Percentiles rank a stretch among this genome's conserved stretches.
These are phyloP conservation scores for Amborella trichopoda DNA, from an alignment of 164 flowering plant genomes.

Conservation along the genomic window DNA sequence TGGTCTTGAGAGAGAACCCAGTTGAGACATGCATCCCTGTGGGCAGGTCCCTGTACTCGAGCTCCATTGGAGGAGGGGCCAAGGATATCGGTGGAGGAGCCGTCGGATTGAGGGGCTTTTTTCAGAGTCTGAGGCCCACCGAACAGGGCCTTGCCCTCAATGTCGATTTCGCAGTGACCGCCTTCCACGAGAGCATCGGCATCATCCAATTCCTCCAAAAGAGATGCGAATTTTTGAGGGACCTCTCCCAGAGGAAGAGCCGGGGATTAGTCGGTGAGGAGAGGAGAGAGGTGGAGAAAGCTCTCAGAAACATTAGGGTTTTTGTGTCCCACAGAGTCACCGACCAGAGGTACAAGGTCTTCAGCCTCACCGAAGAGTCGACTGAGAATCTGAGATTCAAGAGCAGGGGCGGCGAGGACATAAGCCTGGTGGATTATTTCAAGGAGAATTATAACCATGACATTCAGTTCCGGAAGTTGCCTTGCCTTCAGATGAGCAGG, in stretches of 20 bases:
- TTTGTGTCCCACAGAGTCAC: slow-evolving; percentile 87
- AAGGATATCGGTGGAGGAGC: slow-evolving; percentile 88
- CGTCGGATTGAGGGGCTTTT: slow-evolving; percentile 78
- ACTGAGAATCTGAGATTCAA: slow-evolving; percentile 69
- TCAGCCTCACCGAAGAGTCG: slow-evolving; percentile 56
- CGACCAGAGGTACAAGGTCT: slow-evolving; percentile 66
- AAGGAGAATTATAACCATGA: slow-evolving; percentile 81
- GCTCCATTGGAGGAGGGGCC: slow-evolving; percentile 52
- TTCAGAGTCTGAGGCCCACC: slow-evolving; percentile 87
- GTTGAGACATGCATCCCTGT: slow-evolving; percentile 53
- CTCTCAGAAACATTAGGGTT: slow-evolving; percentile 64
- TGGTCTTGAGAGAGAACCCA: slow-evolving; percentile 63
- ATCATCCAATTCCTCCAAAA: slow-evolving; percentile 73
- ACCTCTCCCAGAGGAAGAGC: slow-evolving; percentile 54
- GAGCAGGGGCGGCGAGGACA: slow-evolving; percentile 58
- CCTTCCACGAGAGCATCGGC: slow-evolving; percentile 95
- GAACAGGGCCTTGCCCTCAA: slow-evolving; percentile 93
- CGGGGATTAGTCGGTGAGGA: slow-evolving; percentile 45
- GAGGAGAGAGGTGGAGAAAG: slow-evolving; percentile 78
- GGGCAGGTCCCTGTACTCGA: slow-evolving; percentile 75
- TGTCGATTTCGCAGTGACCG: slow-evolving; percentile 78
- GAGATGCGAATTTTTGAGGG: slow-evolving; percentile 55
- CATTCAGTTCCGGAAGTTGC: slow-evolving; percentile 71
- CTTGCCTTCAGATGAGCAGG: slow-evolving; percentile 89
- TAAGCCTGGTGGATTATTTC: slow-evolving; percentile 63